Evolutionary conservation across 2,329 filamentous ascomycete species (phyloP).

Genomic region (Biscogniauxia sp.): DNA sequence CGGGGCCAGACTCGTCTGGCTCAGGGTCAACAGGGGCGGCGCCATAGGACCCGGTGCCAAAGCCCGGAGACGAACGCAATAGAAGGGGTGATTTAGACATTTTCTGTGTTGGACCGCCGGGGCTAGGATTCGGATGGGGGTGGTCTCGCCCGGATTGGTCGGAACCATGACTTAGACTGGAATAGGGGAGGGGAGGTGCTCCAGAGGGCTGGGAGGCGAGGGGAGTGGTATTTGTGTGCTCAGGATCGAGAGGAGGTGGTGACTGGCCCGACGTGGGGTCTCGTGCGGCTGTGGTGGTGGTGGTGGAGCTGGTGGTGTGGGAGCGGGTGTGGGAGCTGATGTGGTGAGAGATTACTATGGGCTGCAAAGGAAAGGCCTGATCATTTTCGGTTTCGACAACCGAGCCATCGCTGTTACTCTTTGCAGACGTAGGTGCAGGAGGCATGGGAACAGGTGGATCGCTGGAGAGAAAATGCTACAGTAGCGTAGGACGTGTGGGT

Average conservation of each 20-base stretch:
- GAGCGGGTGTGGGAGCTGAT: slow-evolving; percentile 7
- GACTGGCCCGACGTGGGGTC: slow-evolving; percentile 18
- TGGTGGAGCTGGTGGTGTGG: too few species aligned
- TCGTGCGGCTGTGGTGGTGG: slow-evolving; percentile 19
- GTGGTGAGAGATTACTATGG: slow-evolving; percentile 19
- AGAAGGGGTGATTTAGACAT: slow-evolving; percentile 54
- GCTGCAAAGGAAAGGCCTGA: slow-evolving; percentile 28
- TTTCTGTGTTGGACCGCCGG: slow-evolving; percentile 19
- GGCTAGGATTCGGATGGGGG: slow-evolving; percentile 20
- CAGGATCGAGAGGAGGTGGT: slow-evolving; percentile 13
- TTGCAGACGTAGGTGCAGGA: slow-evolving; percentile 6
- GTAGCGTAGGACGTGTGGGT: background rate
- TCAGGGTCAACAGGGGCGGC: slow-evolving; percentile 48
- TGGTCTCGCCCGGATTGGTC: slow-evolving; percentile 13
- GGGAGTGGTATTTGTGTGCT: slow-evolving; percentile 16
- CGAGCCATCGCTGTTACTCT: slow-evolving; percentile 11
- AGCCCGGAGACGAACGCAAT: slow-evolving; percentile 57
- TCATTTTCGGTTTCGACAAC: slow-evolving; percentile 15
- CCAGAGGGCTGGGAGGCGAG: slow-evolving; percentile 12
- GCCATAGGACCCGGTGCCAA: slow-evolving; percentile 61
- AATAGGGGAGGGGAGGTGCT: slow-evolving; percentile 15
- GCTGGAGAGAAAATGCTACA: background rate
- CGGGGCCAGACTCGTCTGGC: slow-evolving; percentile 33
- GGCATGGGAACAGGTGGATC: slow-evolving; percentile 17
- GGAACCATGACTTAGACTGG: slow-evolving; percentile 25